phyloP scores from a whole-genome alignment of 2,329 filamentous ascomycete species.

The Xylariaceae sp. region DNA sequence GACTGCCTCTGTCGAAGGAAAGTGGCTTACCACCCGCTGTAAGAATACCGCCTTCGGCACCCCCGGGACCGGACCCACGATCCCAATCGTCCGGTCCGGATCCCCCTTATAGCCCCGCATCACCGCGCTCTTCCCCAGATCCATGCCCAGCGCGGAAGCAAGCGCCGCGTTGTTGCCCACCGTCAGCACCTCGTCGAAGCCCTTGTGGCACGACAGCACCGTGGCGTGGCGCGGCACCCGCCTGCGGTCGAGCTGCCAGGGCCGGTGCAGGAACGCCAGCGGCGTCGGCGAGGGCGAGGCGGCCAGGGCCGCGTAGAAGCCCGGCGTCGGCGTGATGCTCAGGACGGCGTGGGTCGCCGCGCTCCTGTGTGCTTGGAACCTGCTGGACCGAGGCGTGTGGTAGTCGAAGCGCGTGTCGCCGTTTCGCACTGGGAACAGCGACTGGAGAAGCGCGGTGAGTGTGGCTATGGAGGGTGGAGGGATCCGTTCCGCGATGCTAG shows the following conservation, averaged over 20 bases:
- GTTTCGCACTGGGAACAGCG: slow-evolving; percentile 4
- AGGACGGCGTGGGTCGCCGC: slow-evolving; percentile 7
- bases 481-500: neutral
- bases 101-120: slow-evolving; percentile 14
- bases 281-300: slow-evolving; percentile 3
- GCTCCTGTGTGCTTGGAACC: slow-evolving; percentile 1
- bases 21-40: slow-evolving; percentile 1
- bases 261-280: slow-evolving; percentile 12
- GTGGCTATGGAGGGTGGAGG: neutral
- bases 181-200: slow-evolving; percentile 15
- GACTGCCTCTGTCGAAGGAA: slow-evolving; percentile 3
- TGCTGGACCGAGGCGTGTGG: slow-evolving; percentile 8
- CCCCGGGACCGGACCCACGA: slow-evolving; percentile 7
- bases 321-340: slow-evolving; percentile 13
- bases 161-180: slow-evolving; percentile 12
- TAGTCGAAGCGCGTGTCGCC: slow-evolving; percentile 8
- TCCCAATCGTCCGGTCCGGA: slow-evolving; percentile 10
- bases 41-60: neutral
- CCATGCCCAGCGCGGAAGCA: slow-evolving; percentile 6
- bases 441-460: slow-evolving; percentile 1
- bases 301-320: slow-evolving; percentile 9
- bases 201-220: slow-evolving; percentile 12
- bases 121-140: neutral
- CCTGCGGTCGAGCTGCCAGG: slow-evolving; percentile 11
- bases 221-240: slow-evolving; percentile 8